Percentiles rank a stretch among this genome's conserved stretches.
Evolutionary conservation across 768 basidiomycete genomes (phyloP).

Genomic region (Tricholoma flavovirens): DNA sequence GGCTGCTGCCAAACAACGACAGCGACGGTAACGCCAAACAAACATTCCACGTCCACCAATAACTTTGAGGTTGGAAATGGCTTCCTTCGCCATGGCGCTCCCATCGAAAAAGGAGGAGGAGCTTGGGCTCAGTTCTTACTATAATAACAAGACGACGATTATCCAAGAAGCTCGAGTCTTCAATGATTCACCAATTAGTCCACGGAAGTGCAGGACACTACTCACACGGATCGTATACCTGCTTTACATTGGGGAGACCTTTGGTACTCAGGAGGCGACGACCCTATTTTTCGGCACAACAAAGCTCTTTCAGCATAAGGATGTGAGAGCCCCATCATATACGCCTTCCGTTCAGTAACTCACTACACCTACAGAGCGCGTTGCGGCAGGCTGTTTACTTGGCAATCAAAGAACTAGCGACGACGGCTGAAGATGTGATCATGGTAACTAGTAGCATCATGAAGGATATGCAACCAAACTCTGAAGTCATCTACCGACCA

Average conservation of each 20-base stretch:
- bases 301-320: slow-evolving; percentile 98
- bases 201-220: slow-evolving; percentile 92
- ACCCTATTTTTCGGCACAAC: slow-evolving; percentile 98
- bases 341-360: not conserved
- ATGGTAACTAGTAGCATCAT: slow-evolving; percentile 99
- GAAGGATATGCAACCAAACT: slow-evolving; percentile 99
- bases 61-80: slow-evolving; percentile 28
- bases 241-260: slow-evolving; percentile 92
- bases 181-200: slow-evolving; percentile 99
- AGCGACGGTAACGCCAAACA: slow-evolving; percentile 25
- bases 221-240: slow-evolving; percentile 96
- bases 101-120: slow-evolving; percentile 97
- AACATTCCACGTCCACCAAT: slow-evolving; percentile 36
- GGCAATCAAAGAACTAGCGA: slow-evolving; percentile 95
- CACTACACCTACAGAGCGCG: slow-evolving; percentile 56
- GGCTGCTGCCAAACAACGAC: slow-evolving; percentile 21
- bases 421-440: slow-evolving; percentile 96
- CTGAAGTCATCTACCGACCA: slow-evolving; percentile 96
- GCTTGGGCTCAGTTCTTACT: slow-evolving; percentile 84
- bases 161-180: slow-evolving; percentile 98
- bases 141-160: slow-evolving; percentile 96
- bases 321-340: slow-evolving; percentile 54
- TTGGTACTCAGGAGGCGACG: slow-evolving; percentile 93
- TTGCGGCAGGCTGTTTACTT: slow-evolving; percentile 97
- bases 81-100: slow-evolving; percentile 63